Evolutionary conservation across 768 basidiomycete species (phyloP).

Genomic region (Lactifluus pinguis): DNA sequence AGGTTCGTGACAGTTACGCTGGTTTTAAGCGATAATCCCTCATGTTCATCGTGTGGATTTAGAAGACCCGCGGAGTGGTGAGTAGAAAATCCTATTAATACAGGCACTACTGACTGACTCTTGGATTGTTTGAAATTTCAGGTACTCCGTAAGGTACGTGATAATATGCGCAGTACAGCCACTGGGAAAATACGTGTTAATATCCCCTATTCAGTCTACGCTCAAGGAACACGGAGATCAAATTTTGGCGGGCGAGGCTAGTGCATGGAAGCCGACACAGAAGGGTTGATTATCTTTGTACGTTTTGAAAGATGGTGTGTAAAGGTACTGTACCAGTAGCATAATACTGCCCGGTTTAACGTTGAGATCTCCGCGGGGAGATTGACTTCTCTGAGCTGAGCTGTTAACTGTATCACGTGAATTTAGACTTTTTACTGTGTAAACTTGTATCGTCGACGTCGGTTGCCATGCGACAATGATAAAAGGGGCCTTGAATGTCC

Average conservation of each 20-base stretch:
- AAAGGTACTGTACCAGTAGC: no score
- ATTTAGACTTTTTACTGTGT: no score
- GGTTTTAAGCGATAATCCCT: neutral
- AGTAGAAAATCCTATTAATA: neutral
- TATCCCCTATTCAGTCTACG: constrained; percentile 23
- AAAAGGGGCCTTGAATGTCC: no score
- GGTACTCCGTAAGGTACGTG: constrained; percentile 14
- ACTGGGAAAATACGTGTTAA: neutral
- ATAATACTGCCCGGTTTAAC: no score
- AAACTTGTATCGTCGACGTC: no score
- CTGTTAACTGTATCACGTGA: no score
- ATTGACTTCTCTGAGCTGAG: no score
- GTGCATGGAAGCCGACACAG: constrained; percentile 11
- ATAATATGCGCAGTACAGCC: no score
- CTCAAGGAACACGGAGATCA: constrained; percentile 46
- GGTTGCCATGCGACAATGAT: no score
- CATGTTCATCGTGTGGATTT: neutral
- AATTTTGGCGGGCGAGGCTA: constrained; percentile 41
- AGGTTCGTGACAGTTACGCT: neutral
- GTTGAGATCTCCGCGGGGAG: no score
- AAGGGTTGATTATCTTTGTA: neutral
- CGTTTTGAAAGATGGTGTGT: no score
- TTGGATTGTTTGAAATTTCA: neutral
- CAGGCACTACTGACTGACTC: neutral
- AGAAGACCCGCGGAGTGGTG: constrained; percentile 15